phyloP scores from a whole-genome alignment of 805 yeast genomes.

The Saturnispora diversa region DNA sequence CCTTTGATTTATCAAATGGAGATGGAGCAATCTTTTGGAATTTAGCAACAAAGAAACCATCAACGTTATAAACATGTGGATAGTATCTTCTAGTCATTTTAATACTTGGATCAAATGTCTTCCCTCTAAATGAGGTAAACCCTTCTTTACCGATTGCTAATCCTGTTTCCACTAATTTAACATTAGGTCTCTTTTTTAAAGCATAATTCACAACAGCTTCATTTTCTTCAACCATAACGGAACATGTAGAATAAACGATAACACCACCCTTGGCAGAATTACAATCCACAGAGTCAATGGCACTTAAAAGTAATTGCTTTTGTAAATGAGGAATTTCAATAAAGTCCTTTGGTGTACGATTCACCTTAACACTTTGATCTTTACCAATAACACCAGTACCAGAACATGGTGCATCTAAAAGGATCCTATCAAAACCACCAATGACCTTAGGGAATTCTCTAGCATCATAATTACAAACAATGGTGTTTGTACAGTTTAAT shows the following conservation, averaged over 20 bases:
- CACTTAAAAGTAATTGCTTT: conserved; percentile 85
- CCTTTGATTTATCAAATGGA: conserved; percentile 75
- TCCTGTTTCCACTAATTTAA: conserved; percentile 86
- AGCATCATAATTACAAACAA: conserved; percentile 96
- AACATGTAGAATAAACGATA: conserved; percentile 95
- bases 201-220: conserved; percentile 99
- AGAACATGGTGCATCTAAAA: conserved; percentile 97
- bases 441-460: conserved; percentile 96
- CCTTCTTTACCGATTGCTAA: conserved; percentile 94
- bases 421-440: conserved; percentile 94
- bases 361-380: conserved; percentile 88
- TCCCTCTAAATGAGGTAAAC: conserved; percentile 88
- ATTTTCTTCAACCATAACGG: conserved; percentile 96
- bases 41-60: conserved; percentile 96
- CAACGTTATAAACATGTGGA: conserved; percentile 97
- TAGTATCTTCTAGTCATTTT: conserved; percentile 88
- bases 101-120: conserved; percentile 70
- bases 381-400: conserved; percentile 99
- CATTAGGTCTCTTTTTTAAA: conserved; percentile 91
- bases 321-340: conserved; percentile 95
- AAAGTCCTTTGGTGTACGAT: conserved; percentile 93
- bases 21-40: conserved; percentile 85
- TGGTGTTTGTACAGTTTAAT: conserved; percentile 91
- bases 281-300: conserved; percentile 96
- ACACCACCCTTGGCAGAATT: conserved; percentile 86